A percentile compares a stretch with the other conserved stretches of the same genome.
These are phyloP conservation scores for Candida quercuum DNA, from an alignment of 805 yeast genomes.

Conservation along the genomic window DNA sequence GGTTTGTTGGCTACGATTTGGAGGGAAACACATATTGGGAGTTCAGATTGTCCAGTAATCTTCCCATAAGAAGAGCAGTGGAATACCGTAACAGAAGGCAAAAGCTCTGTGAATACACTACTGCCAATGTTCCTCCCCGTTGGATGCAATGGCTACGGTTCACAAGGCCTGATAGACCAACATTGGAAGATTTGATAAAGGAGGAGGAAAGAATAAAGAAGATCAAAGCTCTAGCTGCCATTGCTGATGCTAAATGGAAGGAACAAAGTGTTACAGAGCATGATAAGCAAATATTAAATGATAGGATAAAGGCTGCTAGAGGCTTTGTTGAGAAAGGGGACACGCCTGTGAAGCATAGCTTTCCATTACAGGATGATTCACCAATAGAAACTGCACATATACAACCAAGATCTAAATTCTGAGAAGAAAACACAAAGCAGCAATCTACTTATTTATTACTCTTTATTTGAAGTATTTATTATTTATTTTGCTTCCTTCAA, in stretches of 20 bases:
- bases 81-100: conserved; percentile 45
- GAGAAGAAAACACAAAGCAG: too few species aligned
- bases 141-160: conserved; percentile 81
- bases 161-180: conserved; percentile 56
- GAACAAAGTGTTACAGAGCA: conserved; percentile 10
- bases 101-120: conserved; percentile 38
- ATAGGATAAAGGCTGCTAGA: conserved; percentile 24
- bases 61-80: conserved; percentile 54
- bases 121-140: conserved; percentile 58
- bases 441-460: conserved; percentile 4
- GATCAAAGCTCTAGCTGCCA: conserved; percentile 32
- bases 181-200: conserved; percentile 50
- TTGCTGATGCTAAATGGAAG: conserved; percentile 25
- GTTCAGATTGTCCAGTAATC: conserved; percentile 46
- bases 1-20: conserved; percentile 67
- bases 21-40: conserved; percentile 88
- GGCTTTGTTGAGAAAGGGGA: conserved; percentile 8
- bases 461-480: conserved; percentile 3
- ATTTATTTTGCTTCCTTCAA: conserved; percentile 3
- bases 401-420: conserved; percentile 27
- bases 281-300: conserved; percentile 8
- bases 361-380: conserved; percentile 5
- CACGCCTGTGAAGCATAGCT: background rate
- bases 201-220: conserved; percentile 54
- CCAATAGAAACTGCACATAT: conserved; percentile 36